phyloP scores from a whole-genome alignment of 1,284 basidiomycete species.

The Neotropicomus parvogracilis region DNA sequence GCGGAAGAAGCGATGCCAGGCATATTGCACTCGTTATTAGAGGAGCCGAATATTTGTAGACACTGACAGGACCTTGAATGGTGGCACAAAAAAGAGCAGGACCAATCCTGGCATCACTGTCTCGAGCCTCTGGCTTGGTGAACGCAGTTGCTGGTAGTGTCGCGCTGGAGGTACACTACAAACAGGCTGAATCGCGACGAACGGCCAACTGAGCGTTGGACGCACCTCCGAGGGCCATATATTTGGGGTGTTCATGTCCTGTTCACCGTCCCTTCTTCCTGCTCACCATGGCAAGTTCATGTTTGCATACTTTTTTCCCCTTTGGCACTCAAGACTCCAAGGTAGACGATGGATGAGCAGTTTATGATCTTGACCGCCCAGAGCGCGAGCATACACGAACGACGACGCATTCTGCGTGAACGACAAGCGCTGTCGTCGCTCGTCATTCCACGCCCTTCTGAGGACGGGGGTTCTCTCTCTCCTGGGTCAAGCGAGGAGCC shows the following conservation, averaged over 20 bases:
- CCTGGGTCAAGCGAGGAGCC: slow-evolving; percentile 21
- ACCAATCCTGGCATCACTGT: no score
- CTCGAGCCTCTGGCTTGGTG: no score
- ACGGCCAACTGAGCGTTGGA: neutral
- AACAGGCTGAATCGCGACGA: neutral
- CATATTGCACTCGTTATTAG: no score
- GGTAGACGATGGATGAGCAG: slow-evolving; percentile 10
- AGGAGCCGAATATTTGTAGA: no score
- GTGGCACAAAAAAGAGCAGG: no score
- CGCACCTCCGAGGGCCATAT: neutral
- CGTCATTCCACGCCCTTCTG: slow-evolving; percentile 1
- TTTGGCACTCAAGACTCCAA: neutral
- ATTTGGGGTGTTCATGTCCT: neutral
- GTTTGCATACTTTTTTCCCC: neutral
- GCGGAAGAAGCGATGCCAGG: no score
- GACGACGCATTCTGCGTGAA: slow-evolving; percentile 16
- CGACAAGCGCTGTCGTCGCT: slow-evolving; percentile 7
- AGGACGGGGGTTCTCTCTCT: neutral
- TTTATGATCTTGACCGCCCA: slow-evolving; percentile 18
- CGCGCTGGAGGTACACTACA: no score
- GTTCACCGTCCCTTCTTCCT: neutral
- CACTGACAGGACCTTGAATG: no score
- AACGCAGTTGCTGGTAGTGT: no score
- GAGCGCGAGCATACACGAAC: slow-evolving; percentile 18
- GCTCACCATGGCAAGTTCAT: slow-evolving; percentile 9